A percentile compares a stretch with the other conserved stretches of the same genome.
Conservation (phyloP, 2,329 filamentous ascomycete genomes). For the Pezicula radicicola region DNA sequence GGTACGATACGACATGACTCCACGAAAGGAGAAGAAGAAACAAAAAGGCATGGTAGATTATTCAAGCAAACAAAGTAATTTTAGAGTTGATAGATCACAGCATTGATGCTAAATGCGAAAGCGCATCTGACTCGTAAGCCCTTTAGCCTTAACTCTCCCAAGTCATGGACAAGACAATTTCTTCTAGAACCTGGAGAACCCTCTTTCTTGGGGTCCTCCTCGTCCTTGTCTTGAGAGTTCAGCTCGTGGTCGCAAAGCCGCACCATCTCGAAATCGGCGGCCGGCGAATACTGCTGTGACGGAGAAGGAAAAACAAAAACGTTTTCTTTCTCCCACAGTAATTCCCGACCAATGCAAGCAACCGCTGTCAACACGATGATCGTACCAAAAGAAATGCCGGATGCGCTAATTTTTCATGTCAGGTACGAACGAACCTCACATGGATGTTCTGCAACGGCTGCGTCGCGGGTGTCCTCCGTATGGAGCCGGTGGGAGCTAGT, state of each 20-base stretch:
- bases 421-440: constrained; percentile 1
- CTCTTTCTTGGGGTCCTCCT: too few relatives aligned
- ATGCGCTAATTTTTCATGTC: background rate
- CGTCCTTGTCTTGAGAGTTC: too few relatives aligned
- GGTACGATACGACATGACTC: background rate
- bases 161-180: too few relatives aligned
- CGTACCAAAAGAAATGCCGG: constrained; percentile 1
- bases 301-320: background rate
- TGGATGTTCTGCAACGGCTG: background rate
- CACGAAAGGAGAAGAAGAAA: background rate
- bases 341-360: background rate
- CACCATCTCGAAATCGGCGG: background rate
- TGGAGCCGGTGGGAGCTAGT: background rate
- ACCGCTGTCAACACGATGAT: constrained; percentile 1
- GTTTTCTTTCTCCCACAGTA: background rate
- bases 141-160: too few relatives aligned
- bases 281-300: too few relatives aligned
- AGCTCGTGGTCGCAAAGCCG: background rate
- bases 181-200: too few relatives aligned
- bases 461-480: background rate
- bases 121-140: background rate
- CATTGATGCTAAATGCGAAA: background rate
- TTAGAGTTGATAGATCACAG: background rate
- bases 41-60: background rate
- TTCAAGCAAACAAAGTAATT: background rate